Percentiles rank a stretch among this genome's conserved stretches.
phyloP scores from a whole-genome alignment of 2,329 filamentous ascomycete species.

The Metarhizium robertsii region DNA sequence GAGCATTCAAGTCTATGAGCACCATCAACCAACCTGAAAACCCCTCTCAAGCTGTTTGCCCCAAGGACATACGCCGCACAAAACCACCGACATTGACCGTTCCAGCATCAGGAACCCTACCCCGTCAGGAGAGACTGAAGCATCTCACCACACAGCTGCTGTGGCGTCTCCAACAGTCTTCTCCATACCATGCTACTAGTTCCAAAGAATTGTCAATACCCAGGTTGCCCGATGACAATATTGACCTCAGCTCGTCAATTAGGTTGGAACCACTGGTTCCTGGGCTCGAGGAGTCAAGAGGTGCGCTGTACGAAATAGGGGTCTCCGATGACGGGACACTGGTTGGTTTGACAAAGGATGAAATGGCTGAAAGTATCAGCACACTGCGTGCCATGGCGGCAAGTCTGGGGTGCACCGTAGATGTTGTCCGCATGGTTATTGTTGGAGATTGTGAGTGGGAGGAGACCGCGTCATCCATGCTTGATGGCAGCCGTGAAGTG shows the following conservation, averaged over 20 bases:
- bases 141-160: slow-evolving; percentile 91
- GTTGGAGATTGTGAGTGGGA: slow-evolving; percentile 79
- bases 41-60: slow-evolving; percentile 2
- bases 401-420: slow-evolving; percentile 77
- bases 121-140: slow-evolving; percentile 74
- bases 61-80: slow-evolving; percentile 4
- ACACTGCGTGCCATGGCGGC: slow-evolving; percentile 87
- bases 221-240: slow-evolving; percentile 56
- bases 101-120: slow-evolving; percentile 47
- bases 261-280: slow-evolving; percentile 53
- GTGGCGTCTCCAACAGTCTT: slow-evolving; percentile 92
- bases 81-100: slow-evolving; percentile 18
- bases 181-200: slow-evolving; percentile 76
- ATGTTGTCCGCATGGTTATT: slow-evolving; percentile 70
- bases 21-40: slow-evolving; percentile 31
- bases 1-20: slow-evolving; percentile 63
- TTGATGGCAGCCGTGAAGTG: slow-evolving; percentile 14
- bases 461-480: slow-evolving; percentile 29
- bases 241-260: slow-evolving; percentile 35
- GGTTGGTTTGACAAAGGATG: slow-evolving; percentile 78
- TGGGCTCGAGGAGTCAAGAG: slow-evolving; percentile 84
- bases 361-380: slow-evolving; percentile 81
- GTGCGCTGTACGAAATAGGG: slow-evolving; percentile 92
- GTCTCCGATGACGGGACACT: slow-evolving; percentile 91
- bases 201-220: slow-evolving; percentile 68